A percentile compares a stretch with the other conserved stretches of the same genome.
Conservation (phyloP, 345 rosid genomes). For the Syzygium aromaticum region DNA sequence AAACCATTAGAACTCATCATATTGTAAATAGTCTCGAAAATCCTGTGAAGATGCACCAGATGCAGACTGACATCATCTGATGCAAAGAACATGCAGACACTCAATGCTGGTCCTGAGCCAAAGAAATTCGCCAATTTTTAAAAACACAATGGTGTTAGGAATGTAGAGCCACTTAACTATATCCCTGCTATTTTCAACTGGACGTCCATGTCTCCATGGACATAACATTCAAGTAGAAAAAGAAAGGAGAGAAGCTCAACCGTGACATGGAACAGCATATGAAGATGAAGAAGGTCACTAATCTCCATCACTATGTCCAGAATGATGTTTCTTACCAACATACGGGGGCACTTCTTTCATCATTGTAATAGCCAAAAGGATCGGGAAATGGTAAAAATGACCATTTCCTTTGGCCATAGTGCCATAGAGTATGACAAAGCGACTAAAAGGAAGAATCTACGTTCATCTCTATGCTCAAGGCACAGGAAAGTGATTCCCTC, state of each 20-base stretch:
- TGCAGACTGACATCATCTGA: neutral
- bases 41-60: neutral
- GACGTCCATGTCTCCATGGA: neutral
- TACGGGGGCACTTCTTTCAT: neutral
- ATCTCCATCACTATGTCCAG: neutral
- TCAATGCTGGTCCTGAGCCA: neutral
- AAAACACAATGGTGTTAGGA: neutral
- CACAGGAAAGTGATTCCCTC: neutral
- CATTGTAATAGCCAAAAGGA: neutral
- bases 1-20: neutral
- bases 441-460: neutral
- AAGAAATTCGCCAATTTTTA: neutral
- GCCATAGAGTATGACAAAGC: neutral
- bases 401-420: neutral
- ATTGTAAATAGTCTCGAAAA: neutral
- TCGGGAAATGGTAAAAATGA: neutral
- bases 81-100: neutral
- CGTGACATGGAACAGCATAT: neutral
- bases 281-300: neutral
- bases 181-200: neutral
- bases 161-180: neutral
- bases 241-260: neutral
- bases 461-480: neutral
- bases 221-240: neutral
- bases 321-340: neutral